Conservation (phyloP, 768 basidiomycete species). For the Guyanaporus albipodus region DNA sequence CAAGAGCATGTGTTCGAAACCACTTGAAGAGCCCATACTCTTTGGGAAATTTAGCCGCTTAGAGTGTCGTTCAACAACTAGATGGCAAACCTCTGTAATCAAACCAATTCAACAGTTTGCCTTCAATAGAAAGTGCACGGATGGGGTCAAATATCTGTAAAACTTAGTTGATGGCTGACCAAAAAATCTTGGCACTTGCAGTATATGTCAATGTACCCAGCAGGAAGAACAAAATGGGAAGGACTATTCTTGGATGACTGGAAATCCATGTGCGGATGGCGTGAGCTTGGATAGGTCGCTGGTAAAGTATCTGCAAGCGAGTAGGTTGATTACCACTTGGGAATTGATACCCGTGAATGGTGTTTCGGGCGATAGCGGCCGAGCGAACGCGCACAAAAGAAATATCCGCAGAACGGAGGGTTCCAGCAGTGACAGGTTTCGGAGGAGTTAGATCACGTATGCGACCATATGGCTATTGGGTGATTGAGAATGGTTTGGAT, state of each 20-base stretch:
- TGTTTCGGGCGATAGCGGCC: conserved; percentile 81
- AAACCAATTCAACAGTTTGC: conserved; percentile 81
- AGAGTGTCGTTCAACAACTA: neutral
- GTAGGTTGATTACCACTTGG: conserved; percentile 30
- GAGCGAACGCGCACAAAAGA: conserved; percentile 59
- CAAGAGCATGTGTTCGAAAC: conserved; percentile 60
- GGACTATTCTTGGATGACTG: conserved; percentile 78
- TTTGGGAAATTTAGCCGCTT: conserved; percentile 30
- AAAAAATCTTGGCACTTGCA: conserved; percentile 38
- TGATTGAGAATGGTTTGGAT: conserved; percentile 1
- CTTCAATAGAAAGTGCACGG: conserved; percentile 76
- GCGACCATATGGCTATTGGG: conserved; percentile 70
- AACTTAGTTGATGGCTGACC: neutral
- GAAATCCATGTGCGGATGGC: conserved; percentile 75
- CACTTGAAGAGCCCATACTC: conserved; percentile 75
- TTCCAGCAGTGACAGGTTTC: conserved; percentile 57
- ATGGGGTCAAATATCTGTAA: conserved; percentile 88
- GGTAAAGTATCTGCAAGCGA: conserved; percentile 54
- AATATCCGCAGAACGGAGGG: conserved; percentile 61
- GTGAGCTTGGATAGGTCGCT: conserved; percentile 62
- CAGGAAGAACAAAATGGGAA: conserved; percentile 80
- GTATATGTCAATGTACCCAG: conserved; percentile 89
- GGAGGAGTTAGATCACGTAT: conserved; percentile 66
- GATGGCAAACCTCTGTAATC: conserved; percentile 58
- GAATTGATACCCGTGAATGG: conserved; percentile 58